Evolutionary conservation across 306 rosid genomes (phyloP), one percentile per base, ranked within the genome.

Genomic region (Lathyrus tuberosus): DNA sequence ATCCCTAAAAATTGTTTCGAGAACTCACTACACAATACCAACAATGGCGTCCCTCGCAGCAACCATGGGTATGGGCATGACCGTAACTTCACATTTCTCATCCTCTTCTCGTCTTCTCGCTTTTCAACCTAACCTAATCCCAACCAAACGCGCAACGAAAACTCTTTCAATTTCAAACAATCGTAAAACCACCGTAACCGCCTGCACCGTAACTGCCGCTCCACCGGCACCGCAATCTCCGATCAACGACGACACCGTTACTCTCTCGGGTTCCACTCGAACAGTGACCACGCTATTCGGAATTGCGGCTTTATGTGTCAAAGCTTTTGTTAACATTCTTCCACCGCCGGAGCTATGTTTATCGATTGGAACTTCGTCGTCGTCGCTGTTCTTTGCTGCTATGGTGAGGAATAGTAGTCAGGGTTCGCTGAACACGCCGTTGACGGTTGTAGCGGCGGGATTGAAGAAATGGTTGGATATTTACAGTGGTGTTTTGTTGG

Each of bases 361-460:
- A 8, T 60, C 65, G 1, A 60, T 35, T 0, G 65, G 44, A 31
- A 4, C 8, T 2, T 33, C 44, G 0, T 60, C 44, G 2, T 15
- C 10, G 0, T 16, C 17, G 0, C 16, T 87, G 47, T 86, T 89
- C 84, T 94, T 94, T 8, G 97, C 99, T 1, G 59, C 89, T 0
- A 12, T 87, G 0, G 5, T 41, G 2, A 48, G 67, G 7, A 79
- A 73, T 68, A 85, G 86, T 6, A 83, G 89, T 0, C 20, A 46
- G 0, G 87, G 92, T 0, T 77, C 62, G 12, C 80, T 95, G 73
- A 91, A 89, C 83, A 95, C 99, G 20, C 99, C 99, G 10, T 72
- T 95, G 40, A 91, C 97, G 12, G 99, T 95, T 8, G 99, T 95
- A 47, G 99, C 99, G 4, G 96, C 96, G 1, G 97, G 99, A 0